These are phyloP conservation scores for Lactifluus subvellereus DNA, from an alignment of 768 basidiomycete genomes.

Conservation along the genomic window DNA sequence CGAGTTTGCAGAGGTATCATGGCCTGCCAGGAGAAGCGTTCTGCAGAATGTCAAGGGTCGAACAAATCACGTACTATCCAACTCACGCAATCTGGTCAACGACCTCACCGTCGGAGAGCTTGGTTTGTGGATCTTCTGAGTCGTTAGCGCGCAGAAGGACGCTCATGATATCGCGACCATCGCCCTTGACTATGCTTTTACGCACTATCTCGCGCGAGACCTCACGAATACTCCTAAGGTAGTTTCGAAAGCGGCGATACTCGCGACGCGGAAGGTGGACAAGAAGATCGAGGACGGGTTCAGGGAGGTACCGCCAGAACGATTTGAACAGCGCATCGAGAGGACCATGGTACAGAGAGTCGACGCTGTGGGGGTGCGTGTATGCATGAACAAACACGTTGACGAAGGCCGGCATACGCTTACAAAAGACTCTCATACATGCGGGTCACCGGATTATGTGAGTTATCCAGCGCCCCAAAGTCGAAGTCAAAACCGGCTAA, in stretches of 20 bases:
- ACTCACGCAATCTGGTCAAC: conserved; percentile 32
- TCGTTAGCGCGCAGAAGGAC: conserved; percentile 34
- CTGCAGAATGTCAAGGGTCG: neutral
- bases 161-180: conserved; percentile 33
- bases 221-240: conserved; percentile 26
- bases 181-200: conserved; percentile 27
- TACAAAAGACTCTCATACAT: conserved; percentile 18
- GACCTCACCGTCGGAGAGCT: conserved; percentile 32
- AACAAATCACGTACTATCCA: neutral
- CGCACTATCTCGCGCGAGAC: conserved; percentile 27
- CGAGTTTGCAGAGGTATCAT: conserved; percentile 32
- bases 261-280: conserved; percentile 30
- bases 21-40: conserved; percentile 22
- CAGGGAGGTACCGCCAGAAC: conserved; percentile 30
- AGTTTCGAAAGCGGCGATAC: conserved; percentile 29
- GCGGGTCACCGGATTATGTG: conserved; percentile 11
- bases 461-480: conserved; percentile 13
- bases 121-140: conserved; percentile 28
- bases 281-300: conserved; percentile 26
- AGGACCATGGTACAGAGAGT: conserved; percentile 26
- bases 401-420: neutral
- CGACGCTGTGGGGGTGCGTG: conserved; percentile 20
- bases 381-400: neutral
- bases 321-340: conserved; percentile 25
- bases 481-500: conserved; percentile 16